Evolutionary conservation across 257 asterid genomes (phyloP), one percentile per base, ranked within the genome.

Genomic region (Solanum sitiens): DNA sequence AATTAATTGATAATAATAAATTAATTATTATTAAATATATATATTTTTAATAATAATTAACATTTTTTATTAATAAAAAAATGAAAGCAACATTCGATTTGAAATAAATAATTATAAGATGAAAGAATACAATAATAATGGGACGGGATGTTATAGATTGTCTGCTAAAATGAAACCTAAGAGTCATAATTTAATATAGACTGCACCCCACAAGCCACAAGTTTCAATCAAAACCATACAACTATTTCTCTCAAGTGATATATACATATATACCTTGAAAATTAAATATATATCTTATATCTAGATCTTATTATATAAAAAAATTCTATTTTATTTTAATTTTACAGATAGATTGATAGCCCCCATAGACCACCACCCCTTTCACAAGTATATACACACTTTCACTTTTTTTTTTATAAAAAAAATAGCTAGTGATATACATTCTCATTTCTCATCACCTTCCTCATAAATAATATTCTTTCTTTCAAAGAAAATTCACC

Each of bases 361-460:
- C 85, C 44, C 76, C 40, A 30, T 18, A 47, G 67, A 80, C 32
- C 83, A 77, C 44, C 44, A 82, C 85, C 25, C 68, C 8, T 80
- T 82, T 9, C 42, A 82, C 70, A 82, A 30, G 68, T 80, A 47
- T 80, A 80, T 80, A 80, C 85, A 30, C 85, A 30, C 85, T 45
- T 44, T 4, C 65, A 44, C 42, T 40, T 25, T 5, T 39, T 0
- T 39, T 39, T 39, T 39, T 39, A 50, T 4, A 47, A 47, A 47
- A 89, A 59, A 86, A 67, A 53, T 56, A 77, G 80, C 83, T 21
- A 87, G 53, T 21, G 30, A 32, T 4, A 71, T 39, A 84, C 86
- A 47, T 65, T 59, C 88, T 84, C 94, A 56, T 87, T 91, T 89
- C 92, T 89, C 87, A 89, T 88, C 93, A 91, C 90, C 91, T 91